Conservation (phyloP, 495 filamentous ascomycete genomes). For the Xylaria intraflava region DNA sequence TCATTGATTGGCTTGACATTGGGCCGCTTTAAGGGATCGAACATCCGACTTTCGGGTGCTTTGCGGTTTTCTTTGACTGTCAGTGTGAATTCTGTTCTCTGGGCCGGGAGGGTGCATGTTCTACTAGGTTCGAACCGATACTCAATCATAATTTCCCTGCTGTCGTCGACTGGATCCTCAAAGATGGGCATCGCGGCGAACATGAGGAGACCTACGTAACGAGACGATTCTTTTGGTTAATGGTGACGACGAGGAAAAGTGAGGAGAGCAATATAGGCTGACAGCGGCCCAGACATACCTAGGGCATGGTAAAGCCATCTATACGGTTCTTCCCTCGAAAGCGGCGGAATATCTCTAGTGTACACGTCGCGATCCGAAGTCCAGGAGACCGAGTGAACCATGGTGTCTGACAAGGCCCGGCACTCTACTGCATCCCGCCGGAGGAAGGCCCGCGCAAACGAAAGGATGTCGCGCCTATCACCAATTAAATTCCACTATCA, state of each 20-base stretch:
- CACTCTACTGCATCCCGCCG: background rate
- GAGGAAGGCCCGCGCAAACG: background rate
- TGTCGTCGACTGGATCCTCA: too few species aligned
- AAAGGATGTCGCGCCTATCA: background rate
- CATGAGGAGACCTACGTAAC: slow-evolving; percentile 9
- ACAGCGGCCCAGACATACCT: background rate
- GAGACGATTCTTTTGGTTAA: background rate
- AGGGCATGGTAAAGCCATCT: slow-evolving; percentile 1
- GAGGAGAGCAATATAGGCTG: background rate
- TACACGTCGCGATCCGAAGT: background rate
- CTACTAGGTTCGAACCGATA: background rate
- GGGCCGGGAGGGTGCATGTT: background rate
- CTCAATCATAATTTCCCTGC: background rate
- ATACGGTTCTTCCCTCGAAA: background rate
- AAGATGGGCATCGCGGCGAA: background rate
- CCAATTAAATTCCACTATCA: background rate
- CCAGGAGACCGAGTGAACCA: background rate
- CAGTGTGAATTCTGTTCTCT: background rate
- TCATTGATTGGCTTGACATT: background rate
- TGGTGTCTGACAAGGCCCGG: background rate
- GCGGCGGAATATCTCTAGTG: background rate
- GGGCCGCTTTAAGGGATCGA: background rate
- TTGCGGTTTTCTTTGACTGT: background rate
- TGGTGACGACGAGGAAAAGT: too few species aligned
- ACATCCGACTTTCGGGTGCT: background rate